phyloP scores from a whole-genome alignment of 768 basidiomycete species.

The Hericium erinaceus region DNA sequence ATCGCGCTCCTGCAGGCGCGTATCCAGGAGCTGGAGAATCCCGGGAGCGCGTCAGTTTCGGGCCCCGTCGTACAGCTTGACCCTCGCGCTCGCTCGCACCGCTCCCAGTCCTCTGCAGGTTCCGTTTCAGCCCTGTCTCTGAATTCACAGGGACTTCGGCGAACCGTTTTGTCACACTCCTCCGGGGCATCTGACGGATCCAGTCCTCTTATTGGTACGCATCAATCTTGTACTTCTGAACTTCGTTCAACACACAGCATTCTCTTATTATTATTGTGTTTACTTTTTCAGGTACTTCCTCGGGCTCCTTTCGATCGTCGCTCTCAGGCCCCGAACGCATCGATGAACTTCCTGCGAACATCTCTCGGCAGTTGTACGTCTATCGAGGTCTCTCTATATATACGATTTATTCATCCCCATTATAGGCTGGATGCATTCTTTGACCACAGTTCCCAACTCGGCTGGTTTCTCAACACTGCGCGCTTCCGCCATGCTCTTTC shows the following conservation, averaged over 20 bases:
- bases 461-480: conserved; percentile 51
- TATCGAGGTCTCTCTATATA: not conserved
- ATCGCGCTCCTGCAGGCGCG: conserved; percentile 42
- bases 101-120: not conserved
- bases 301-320: not conserved
- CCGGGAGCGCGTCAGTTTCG: not conserved
- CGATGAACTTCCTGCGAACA: conserved; percentile 7
- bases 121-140: too few species aligned
- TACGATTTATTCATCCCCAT: too few species aligned
- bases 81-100: conserved; percentile 4
- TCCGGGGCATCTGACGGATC: conserved; percentile 5
- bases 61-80: conserved; percentile 11
- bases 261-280: too few species aligned
- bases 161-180: not conserved
- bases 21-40: conserved; percentile 23
- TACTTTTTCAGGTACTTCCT: too few species aligned
- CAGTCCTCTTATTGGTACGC: conserved; percentile 4
- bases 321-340: not conserved
- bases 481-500: conserved; percentile 29
- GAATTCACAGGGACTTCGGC: not conserved
- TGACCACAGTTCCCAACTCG: conserved; percentile 47
- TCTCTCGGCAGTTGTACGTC: conserved; percentile 10
- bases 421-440: conserved; percentile 49
- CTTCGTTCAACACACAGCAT: too few species aligned
- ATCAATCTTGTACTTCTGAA: not conserved